phyloP scores from a whole-genome alignment of 2,329 filamentous ascomycete species.

The Aspergillus jensenii region DNA sequence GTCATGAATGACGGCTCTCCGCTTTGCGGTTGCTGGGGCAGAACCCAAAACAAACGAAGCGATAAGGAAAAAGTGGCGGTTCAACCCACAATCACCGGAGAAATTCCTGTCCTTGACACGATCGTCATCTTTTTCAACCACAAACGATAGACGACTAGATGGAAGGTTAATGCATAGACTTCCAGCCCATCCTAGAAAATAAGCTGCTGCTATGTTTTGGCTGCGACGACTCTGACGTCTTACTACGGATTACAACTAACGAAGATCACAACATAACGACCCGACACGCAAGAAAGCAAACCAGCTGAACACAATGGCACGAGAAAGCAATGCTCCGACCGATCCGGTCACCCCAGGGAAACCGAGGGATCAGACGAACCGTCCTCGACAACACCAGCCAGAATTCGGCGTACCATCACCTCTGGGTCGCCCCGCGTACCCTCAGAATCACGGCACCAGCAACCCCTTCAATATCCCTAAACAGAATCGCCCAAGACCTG shows the following conservation, averaged over 20 bases:
- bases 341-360: conserved; percentile 3
- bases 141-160: background rate
- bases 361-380: conserved; percentile 16
- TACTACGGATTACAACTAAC: background rate
- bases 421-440: conserved; percentile 44
- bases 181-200: background rate
- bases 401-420: conserved; percentile 62
- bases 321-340: conserved; percentile 10
- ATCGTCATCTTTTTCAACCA: background rate
- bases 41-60: conserved; percentile 13
- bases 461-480: conserved; percentile 55
- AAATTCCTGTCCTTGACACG: background rate
- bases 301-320: conserved; percentile 1
- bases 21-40: conserved; percentile 13
- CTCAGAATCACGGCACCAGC: conserved; percentile 37
- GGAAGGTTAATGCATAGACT: background rate
- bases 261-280: background rate
- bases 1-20: background rate
- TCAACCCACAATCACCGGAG: background rate
- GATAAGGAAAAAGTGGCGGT: conserved; percentile 12
- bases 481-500: conserved; percentile 47
- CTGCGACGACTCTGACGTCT: background rate
- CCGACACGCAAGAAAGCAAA: background rate
- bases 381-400: conserved; percentile 41
- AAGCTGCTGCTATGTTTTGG: background rate